Evolutionary conservation across 2,329 filamentous ascomycete genomes (phyloP).

Genomic region (Fusarium tuaranense): DNA sequence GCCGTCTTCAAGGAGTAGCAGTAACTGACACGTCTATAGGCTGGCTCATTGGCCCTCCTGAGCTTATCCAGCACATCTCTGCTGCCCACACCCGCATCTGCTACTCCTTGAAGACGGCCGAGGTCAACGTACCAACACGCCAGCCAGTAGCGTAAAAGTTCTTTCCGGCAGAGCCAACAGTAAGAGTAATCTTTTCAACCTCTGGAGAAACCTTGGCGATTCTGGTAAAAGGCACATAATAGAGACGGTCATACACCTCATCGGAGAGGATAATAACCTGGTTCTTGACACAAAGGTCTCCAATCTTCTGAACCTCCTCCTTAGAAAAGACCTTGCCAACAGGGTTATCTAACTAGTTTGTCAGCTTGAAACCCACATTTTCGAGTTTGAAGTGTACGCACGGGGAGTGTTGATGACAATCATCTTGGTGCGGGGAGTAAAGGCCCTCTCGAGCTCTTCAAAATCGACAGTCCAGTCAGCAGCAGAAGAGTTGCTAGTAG

Average conservation of each 20-base stretch:
- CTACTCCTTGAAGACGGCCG: fast-evolving
- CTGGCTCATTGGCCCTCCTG: too few species aligned
- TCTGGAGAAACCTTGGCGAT: constrained; percentile 92
- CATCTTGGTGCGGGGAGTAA: constrained; percentile 94
- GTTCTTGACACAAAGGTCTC: constrained; percentile 89
- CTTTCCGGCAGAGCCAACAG: constrained; percentile 96
- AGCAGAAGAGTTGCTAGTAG: constrained; percentile 82
- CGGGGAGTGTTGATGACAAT: constrained; percentile 86
- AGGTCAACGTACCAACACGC: constrained; percentile 73
- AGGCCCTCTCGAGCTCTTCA: constrained; percentile 80
- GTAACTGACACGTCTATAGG: too few species aligned
- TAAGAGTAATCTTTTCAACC: constrained; percentile 87
- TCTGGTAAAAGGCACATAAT: constrained; percentile 94
- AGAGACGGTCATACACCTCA: constrained; percentile 94
- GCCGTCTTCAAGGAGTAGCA: too few species aligned
- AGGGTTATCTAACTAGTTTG: constrained; percentile 76
- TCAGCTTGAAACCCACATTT: constrained; percentile 15
- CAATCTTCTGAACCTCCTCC: constrained; percentile 86
- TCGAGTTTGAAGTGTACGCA: constrained; percentile 40
- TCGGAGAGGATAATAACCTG: constrained; percentile 94
- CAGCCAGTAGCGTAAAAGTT: constrained; percentile 98
- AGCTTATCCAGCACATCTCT: too few species aligned
- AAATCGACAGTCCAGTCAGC: constrained; percentile 91
- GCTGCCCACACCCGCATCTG: too few species aligned
- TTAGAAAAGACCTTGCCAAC: constrained; percentile 95